Evolutionary conservation across 495 filamentous ascomycete species (phyloP).

Genomic region (Penicillium subrubescens): DNA sequence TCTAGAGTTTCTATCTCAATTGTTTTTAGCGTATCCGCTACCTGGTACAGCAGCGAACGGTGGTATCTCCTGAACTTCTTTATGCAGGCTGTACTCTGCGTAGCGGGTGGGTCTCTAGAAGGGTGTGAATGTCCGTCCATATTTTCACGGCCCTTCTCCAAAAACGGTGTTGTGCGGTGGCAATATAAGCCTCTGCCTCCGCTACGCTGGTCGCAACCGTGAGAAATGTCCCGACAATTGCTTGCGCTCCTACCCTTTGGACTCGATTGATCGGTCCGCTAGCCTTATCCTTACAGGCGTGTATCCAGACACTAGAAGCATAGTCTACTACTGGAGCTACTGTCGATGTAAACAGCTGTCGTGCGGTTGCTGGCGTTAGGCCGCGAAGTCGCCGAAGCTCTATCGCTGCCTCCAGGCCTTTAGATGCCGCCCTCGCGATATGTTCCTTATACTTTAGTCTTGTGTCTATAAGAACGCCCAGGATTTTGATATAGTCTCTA

Average conservation of each 20-base stretch:
- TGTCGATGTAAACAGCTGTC: slow-evolving; percentile 20
- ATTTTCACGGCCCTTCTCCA: slow-evolving; percentile 6
- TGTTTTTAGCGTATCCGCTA: too few relatives aligned
- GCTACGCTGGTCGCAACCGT: slow-evolving; percentile 13
- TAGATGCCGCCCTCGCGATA: slow-evolving; percentile 25
- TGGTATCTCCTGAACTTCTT: too few relatives aligned
- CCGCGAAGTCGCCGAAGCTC: slow-evolving; percentile 25
- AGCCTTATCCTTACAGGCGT: slow-evolving; percentile 25
- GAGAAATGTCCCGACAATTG: slow-evolving; percentile 30
- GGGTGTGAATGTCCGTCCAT: too few relatives aligned
- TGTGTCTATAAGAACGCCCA: background rate
- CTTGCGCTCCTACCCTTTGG: slow-evolving; percentile 36
- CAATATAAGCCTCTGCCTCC: slow-evolving; percentile 19
- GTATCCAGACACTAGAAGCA: slow-evolving; percentile 35
- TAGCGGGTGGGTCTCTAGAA: too few relatives aligned
- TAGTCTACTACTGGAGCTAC: slow-evolving; percentile 35
- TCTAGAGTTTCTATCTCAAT: too few relatives aligned
- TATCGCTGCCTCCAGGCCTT: slow-evolving; percentile 28
- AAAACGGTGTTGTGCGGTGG: slow-evolving; percentile 22
- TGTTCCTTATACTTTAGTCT: slow-evolving; percentile 13
- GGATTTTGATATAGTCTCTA: slow-evolving; percentile 5
- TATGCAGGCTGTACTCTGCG: too few relatives aligned
- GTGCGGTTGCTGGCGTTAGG: slow-evolving; percentile 22
- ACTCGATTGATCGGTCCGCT: slow-evolving; percentile 23
- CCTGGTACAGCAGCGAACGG: too few relatives aligned